Conservation (phyloP, 345 rosid genomes). For the Lepidium didymum region DNA sequence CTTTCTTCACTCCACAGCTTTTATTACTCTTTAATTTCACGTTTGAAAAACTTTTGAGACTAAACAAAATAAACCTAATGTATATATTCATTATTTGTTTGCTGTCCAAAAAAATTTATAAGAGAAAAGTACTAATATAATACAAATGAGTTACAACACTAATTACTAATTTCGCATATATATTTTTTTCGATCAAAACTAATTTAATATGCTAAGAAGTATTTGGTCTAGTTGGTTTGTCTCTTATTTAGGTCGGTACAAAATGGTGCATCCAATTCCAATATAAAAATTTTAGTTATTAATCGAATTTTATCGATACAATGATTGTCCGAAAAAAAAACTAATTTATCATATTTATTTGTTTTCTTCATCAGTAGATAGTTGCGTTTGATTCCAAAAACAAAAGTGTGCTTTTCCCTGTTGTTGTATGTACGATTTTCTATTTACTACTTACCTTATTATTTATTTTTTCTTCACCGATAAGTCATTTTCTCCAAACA, state of each 20-base stretch:
- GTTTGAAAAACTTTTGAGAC: too few species aligned
- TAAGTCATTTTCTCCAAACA: conserved; percentile 26
- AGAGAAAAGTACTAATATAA: background rate
- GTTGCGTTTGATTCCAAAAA: conserved; percentile 11
- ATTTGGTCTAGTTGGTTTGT: too few species aligned
- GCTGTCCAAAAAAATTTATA: background rate
- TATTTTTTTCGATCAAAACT: too few species aligned
- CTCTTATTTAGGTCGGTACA: too few species aligned
- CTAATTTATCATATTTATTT: background rate
- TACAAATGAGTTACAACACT: background rate
- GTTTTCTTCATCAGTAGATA: background rate
- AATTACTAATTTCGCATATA: too few species aligned
- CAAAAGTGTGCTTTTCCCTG: conserved; percentile 18
- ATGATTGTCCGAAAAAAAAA: too few species aligned
- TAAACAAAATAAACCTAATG: background rate
- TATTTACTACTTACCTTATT: conserved; percentile 9
- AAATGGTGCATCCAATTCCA: too few species aligned
- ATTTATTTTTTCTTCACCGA: conserved; percentile 17
- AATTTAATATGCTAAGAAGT: too few species aligned
- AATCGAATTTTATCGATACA: too few species aligned
- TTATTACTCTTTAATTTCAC: background rate
- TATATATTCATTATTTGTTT: background rate
- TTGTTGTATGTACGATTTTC: conserved; percentile 7
- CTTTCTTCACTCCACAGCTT: background rate
- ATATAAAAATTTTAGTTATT: too few species aligned